These are phyloP conservation scores for Fusarium proliferatum DNA, from an alignment of 2,329 filamentous ascomycete species.

Conservation along the genomic window DNA sequence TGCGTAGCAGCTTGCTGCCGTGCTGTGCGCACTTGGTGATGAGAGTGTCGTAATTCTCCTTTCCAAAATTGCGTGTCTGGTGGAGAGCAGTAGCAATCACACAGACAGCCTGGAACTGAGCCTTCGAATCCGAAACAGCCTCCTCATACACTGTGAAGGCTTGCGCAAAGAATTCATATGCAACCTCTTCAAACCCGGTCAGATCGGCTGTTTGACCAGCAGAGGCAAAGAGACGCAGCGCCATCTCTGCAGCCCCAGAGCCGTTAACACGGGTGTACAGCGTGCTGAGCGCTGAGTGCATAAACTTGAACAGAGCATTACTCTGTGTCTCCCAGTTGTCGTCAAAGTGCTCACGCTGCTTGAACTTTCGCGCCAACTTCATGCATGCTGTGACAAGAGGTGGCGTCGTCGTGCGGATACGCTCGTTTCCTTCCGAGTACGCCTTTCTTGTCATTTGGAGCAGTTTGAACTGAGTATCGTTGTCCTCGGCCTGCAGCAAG, in stretches of 20 bases:
- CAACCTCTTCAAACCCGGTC: slow-evolving; percentile 91
- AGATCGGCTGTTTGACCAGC: slow-evolving; percentile 94
- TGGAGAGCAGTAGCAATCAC: slow-evolving; percentile 91
- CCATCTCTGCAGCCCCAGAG: slow-evolving; percentile 84
- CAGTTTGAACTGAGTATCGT: slow-evolving; percentile 94
- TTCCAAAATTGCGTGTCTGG: slow-evolving; percentile 88
- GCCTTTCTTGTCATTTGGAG: slow-evolving; percentile 89
- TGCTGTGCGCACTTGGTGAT: slow-evolving; percentile 98
- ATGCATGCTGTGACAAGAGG: slow-evolving; percentile 90
- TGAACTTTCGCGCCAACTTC: slow-evolving; percentile 89
- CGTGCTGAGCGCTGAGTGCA: slow-evolving; percentile 87
- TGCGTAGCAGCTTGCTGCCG: slow-evolving; percentile 95
- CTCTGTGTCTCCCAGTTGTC: slow-evolving; percentile 72
- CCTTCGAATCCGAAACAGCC: slow-evolving; percentile 92
- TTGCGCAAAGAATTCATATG: slow-evolving; percentile 98
- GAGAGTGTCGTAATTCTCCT: slow-evolving; percentile 98
- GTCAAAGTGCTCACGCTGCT: slow-evolving; percentile 85
- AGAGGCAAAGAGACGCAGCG: slow-evolving; percentile 87
- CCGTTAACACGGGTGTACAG: slow-evolving; percentile 87
- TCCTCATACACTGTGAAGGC: slow-evolving; percentile 99
- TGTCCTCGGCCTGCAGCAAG: slow-evolving; percentile 82
- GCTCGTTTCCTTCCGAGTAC: slow-evolving; percentile 91
- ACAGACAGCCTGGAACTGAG: slow-evolving; percentile 97
- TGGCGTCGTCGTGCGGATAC: slow-evolving; percentile 94
- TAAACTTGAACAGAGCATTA: slow-evolving; percentile 92